Conservation (phyloP, 768 basidiomycete species). For the Rhodosporidiobolus sp. region DNA sequence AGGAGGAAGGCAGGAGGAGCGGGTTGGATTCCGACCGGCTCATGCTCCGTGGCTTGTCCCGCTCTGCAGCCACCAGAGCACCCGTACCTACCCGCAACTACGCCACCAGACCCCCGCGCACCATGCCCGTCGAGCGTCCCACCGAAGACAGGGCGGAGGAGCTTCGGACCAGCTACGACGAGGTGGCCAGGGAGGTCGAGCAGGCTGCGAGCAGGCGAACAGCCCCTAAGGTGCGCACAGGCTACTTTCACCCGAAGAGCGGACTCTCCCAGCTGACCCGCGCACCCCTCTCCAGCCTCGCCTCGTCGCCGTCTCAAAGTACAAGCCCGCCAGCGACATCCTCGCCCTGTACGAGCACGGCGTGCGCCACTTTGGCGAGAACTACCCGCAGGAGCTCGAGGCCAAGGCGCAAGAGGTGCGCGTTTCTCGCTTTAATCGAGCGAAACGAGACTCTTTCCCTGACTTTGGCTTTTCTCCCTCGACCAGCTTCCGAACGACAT, state of each 20-base stretch:
- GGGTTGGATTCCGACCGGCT: background rate
- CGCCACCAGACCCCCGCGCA: background rate
- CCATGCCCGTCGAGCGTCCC: constrained; percentile 27
- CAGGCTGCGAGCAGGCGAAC: background rate
- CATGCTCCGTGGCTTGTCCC: background rate
- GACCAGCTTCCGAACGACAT: constrained; percentile 78
- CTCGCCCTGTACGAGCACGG: constrained; percentile 73
- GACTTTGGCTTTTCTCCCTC: background rate
- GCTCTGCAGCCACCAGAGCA: background rate
- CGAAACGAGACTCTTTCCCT: background rate
- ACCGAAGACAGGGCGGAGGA: constrained; percentile 47
- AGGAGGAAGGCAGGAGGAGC: background rate
- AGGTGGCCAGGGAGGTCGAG: constrained; percentile 45
- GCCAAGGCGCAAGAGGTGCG: constrained; percentile 72
- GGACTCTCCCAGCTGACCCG: background rate
- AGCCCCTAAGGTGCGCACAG: background rate
- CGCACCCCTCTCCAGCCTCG: too few species aligned
- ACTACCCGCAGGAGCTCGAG: constrained; percentile 88
- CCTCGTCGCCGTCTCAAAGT: constrained; percentile 87
- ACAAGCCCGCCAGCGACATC: constrained; percentile 84
- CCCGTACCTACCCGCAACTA: too few species aligned
- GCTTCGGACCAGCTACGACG: constrained; percentile 47
- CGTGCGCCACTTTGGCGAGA: constrained; percentile 92
- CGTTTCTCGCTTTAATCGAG: background rate
- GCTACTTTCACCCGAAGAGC: background rate